Percentiles rank a stretch among this genome's conserved stretches.
These are phyloP conservation scores for Chamaecrista fasciculata DNA, from an alignment of 306 rosid species.

Conservation along the genomic window DNA sequence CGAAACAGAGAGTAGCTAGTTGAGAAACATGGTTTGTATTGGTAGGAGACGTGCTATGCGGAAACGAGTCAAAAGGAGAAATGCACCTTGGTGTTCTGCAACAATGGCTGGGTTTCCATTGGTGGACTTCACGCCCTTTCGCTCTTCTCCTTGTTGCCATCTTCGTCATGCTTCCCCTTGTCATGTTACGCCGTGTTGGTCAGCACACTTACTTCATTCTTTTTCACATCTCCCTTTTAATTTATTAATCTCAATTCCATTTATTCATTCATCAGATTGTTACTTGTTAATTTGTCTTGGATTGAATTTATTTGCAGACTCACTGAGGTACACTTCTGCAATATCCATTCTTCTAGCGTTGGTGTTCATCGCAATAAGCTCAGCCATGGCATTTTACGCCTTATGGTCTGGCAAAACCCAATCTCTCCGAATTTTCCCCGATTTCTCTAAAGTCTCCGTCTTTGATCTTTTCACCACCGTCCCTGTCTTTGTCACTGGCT, in stretches of 20 bases:
- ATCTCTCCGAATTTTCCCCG: slow-evolving; percentile 43
- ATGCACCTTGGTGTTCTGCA: slow-evolving; percentile 52
- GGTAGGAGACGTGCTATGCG: slow-evolving; percentile 59
- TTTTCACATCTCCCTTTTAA: not conserved
- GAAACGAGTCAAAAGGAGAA: slow-evolving; percentile 37
- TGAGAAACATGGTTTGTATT: not conserved
- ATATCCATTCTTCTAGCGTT: slow-evolving; percentile 52
- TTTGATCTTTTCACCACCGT: slow-evolving; percentile 58
- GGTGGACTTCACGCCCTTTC: slow-evolving; percentile 63
- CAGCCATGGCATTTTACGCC: slow-evolving; percentile 56
- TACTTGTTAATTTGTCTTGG: too few relatives aligned
- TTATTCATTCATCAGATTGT: too few relatives aligned
- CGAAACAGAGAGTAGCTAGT: too few relatives aligned
- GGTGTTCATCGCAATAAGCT: slow-evolving; percentile 51
- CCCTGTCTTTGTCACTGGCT: slow-evolving; percentile 54
- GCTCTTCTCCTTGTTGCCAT: slow-evolving; percentile 42
- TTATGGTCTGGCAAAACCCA: slow-evolving; percentile 44
- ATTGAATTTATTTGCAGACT: slow-evolving; percentile 43
- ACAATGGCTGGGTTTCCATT: slow-evolving; percentile 58
- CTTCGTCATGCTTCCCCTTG: slow-evolving; percentile 49
- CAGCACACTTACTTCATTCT: not conserved
- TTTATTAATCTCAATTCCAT: too few relatives aligned
- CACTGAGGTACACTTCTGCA: slow-evolving; percentile 61
- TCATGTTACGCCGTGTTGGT: slow-evolving; percentile 53
- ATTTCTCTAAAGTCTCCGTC: slow-evolving; percentile 46